Percentiles rank a stretch among this genome's conserved stretches.
These are phyloP conservation scores for Cystobasidium sp. DNA, from an alignment of 1,284 basidiomycete genomes.

Conservation along the genomic window DNA sequence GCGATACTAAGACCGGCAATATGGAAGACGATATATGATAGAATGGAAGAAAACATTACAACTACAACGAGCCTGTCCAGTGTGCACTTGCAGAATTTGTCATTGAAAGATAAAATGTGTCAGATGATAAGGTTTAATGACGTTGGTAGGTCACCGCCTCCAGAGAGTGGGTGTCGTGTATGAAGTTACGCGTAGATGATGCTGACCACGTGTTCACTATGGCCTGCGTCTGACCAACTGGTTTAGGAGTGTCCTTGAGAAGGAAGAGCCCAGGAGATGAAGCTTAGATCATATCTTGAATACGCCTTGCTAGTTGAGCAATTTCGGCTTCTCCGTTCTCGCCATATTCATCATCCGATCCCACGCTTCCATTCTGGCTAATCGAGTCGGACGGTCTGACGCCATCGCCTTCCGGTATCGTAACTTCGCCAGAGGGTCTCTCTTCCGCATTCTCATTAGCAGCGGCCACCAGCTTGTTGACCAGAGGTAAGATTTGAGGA, in stretches of 20 bases:
- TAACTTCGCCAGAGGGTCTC: slow-evolving; percentile 36
- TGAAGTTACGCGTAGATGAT: too few species aligned
- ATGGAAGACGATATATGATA: not conserved
- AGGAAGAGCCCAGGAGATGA: too few species aligned
- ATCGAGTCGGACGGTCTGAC: slow-evolving; percentile 69
- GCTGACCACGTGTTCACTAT: too few species aligned
- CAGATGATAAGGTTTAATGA: slow-evolving; percentile 3
- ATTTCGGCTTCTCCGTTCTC: slow-evolving; percentile 70
- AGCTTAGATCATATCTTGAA: slow-evolving; percentile 39
- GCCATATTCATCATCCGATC: slow-evolving; percentile 61
- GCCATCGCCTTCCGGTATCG: slow-evolving; percentile 47
- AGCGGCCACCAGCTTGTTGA: slow-evolving; percentile 75
- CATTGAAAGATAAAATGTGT: not conserved
- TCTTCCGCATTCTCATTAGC: slow-evolving; percentile 71
- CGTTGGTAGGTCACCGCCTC: not conserved
- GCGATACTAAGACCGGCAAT: not conserved
- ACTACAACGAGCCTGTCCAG: slow-evolving; percentile 5
- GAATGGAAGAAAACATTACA: slow-evolving; percentile 1
- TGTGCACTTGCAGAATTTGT: slow-evolving; percentile 6
- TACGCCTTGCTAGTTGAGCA: slow-evolving; percentile 37
- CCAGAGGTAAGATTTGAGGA: slow-evolving; percentile 76
- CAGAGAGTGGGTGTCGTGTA: too few species aligned
- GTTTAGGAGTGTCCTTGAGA: too few species aligned
- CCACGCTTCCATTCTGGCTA: slow-evolving; percentile 69
- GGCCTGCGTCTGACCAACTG: too few species aligned